A percentile compares a stretch with the other conserved stretches of the same genome.
Evolutionary conservation across 306 rosid genomes (phyloP).

Genomic region (Styphnolobium japonicum): DNA sequence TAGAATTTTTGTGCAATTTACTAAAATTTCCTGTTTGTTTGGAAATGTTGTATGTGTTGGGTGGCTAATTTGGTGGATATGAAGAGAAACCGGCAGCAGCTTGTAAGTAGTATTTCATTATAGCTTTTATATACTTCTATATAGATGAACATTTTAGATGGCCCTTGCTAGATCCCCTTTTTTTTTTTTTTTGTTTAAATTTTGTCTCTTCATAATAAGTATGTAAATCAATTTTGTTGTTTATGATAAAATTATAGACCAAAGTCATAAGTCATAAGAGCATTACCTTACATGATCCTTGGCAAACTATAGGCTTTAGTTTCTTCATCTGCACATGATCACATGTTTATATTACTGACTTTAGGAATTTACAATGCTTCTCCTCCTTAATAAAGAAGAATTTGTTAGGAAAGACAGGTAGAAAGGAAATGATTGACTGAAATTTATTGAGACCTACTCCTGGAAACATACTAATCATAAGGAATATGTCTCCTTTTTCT

Average conservation of each 20-base stretch:
- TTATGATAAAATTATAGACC: not conserved
- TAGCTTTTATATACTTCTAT: not conserved
- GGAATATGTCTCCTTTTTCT: not conserved
- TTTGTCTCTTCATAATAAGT: not conserved
- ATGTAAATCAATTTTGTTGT: not conserved
- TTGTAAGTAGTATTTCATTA: conserved; percentile 52
- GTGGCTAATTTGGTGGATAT: conserved; percentile 48
- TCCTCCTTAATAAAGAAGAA: not conserved
- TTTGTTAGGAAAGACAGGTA: not conserved
- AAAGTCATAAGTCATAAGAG: not conserved
- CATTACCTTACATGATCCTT: not conserved
- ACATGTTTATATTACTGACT: not conserved
- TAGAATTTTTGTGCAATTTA: conserved; percentile 1
- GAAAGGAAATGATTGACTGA: not conserved
- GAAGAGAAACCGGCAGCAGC: conserved; percentile 97
- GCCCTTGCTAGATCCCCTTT: not conserved
- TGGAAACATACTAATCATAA: not conserved
- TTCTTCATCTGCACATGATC: not conserved
- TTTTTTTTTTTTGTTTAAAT: not conserved
- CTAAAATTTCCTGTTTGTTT: conserved; percentile 36
- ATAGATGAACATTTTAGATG: not conserved
- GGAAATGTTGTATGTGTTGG: conserved; percentile 30
- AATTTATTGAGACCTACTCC: not conserved
- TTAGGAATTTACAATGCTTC: not conserved
- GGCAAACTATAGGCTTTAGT: not conserved